Evolutionary conservation across 305 asterid genomes (phyloP).

Genomic region (Fraxinus albicans): DNA sequence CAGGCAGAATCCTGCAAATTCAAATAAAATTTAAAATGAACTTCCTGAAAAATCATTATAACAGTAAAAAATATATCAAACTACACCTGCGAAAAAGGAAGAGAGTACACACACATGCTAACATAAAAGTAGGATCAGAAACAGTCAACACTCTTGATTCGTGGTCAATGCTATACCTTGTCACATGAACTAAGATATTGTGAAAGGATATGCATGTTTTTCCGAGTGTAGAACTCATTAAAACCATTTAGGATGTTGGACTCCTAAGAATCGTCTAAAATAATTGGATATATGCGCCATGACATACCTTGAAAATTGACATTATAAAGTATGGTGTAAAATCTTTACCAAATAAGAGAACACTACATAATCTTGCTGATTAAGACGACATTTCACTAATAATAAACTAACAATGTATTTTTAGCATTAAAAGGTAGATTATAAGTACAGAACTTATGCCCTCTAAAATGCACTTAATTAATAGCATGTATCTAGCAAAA

Average conservation of each 20-base stretch:
- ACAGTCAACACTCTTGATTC: background rate
- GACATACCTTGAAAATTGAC: background rate
- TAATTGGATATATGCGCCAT: background rate
- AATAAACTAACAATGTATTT: background rate
- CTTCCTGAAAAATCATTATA: background rate
- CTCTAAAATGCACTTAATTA: background rate
- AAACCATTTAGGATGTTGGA: background rate
- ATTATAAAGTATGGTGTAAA: background rate
- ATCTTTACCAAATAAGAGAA: background rate
- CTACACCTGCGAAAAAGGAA: background rate
- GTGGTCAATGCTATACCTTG: background rate
- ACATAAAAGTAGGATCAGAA: background rate
- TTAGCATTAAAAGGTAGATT: background rate
- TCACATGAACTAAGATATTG: background rate
- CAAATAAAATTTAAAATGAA: constrained; percentile 7
- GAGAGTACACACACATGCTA: background rate
- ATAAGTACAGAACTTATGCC: background rate
- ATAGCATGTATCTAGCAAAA: background rate
- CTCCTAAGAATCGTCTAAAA: background rate
- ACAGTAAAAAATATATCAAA: background rate
- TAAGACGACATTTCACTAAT: background rate
- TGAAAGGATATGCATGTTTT: background rate
- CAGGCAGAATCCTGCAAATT: constrained; percentile 63
- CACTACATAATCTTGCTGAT: background rate
- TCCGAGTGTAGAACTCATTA: background rate